Base-by-base conservation (phyloP, 2,329 filamentous ascomycete genomes). In the Nigrospora sphaerica region DNA sequence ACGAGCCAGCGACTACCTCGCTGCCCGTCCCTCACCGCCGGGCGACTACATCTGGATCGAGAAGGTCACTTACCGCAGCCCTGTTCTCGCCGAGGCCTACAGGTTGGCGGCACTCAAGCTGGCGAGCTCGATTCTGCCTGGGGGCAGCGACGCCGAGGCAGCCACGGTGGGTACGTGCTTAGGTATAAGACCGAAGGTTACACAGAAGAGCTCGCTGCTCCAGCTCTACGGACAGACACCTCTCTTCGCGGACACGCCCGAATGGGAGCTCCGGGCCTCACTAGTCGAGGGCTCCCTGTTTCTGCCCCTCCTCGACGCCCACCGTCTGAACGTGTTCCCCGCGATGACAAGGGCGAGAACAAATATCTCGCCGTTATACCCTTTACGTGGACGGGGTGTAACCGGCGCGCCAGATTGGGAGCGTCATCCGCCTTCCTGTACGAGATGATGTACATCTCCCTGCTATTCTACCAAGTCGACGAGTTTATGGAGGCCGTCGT, bases 351-450 rank as follows among this genome's bases (percentile, higher is more conserved):
- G 54, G 46, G 52, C 19, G 54, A 52, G 39, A 51, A 55, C 40
- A 55, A 55, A 34, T 56, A 56, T 45, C 55, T 56, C 45, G 54
- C 55, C 23, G 44, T 56, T 11, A 55, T 56, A 31, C 54, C 54
- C 1, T 47, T 56, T 31, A 52, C 49, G 40, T 56, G 54, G 54
- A 53, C 54, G 14, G 48, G 45, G 32, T 50, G 49, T 11, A 55
- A 51, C 36, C 54, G 54, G 39, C 49, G 52, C 14, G 45, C 46
- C 7, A 48, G 46, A 12, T 49, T 51, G 4, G 54, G 51, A 19
- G 51, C 53, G 6, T 52, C 54, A 13, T 46, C 54, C 9, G 46
- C 49, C n/a, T 56, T 52, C 36, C 32, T 54, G 12, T 56, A 48
- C 37, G 53, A 56, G 32, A 49, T 56, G 9, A 51, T 51, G 32